Base-by-base conservation (phyloP, 73 alveolate genomes). In the Paramecium octaurelia region DNA sequence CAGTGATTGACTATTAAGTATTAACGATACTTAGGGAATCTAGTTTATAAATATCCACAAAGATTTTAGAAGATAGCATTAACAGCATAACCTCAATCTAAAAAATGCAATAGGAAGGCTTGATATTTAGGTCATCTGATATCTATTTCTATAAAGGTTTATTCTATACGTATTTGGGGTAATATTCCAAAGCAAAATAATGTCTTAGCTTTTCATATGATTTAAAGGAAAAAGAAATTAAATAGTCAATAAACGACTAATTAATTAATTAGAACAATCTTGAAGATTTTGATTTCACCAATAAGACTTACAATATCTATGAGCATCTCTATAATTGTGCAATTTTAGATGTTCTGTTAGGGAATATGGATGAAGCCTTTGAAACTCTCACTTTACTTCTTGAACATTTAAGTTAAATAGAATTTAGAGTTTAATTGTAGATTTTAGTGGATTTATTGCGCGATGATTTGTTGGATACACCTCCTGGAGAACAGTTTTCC, bases 201-300 rank as follows among this genome's bases (percentile, higher is more conserved):
- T 48, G 60, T 11, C 44, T 86, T 14, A n/a, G 27, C 29, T 48
- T 35, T 48, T 86, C 93, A 38, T 86, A 58, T 59, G 50, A 86
- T 58, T 5, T 57, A 29, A 86, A 86, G 57, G 48, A 58, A 34
- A 44, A 86, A n/a, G 73, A 86, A 34, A 64, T 24, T 4, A 12
- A 64, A 8, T 12, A 24, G 31, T 64, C 84, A 0, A 64, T 8
- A 14, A 31, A 27, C 14, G 16, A 21, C 8, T 64, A 14, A 31
- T 34, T 64, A 31, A 31, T 64, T 27, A 31, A 27, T 64, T 64
- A 4, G 46, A 64, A 64, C 12, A 23, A 18, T 48, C 64, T 86
- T 35, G 93, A 86, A 86, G 93, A 86, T 40, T 86, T 58, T 31
- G 93, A 86, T 38, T 86, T 86, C 14, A 86, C 48, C 10, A 86